These are phyloP conservation scores for Colletotrichum lupini DNA, from an alignment of 2,329 filamentous ascomycete genomes.

Conservation along the genomic window DNA sequence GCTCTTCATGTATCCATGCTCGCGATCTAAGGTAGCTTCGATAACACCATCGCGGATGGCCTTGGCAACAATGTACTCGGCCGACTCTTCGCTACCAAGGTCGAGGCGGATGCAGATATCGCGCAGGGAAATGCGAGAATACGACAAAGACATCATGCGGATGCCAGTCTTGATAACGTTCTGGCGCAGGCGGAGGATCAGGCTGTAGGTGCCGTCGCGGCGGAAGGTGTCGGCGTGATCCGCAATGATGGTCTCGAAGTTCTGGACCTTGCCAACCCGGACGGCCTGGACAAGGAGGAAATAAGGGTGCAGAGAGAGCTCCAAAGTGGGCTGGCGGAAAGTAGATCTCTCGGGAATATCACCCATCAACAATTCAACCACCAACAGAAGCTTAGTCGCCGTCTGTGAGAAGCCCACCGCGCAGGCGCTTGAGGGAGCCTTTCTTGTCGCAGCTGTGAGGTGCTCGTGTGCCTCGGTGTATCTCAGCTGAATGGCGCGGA, in stretches of 20 bases:
- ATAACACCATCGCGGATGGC: constrained; percentile 98
- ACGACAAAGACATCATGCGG: constrained; percentile 98
- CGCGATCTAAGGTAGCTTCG: constrained; percentile 92
- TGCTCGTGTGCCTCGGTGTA: constrained; percentile 98
- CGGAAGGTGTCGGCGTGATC: constrained; percentile 87
- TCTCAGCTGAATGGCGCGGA: constrained; percentile 93
- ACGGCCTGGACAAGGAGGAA: constrained; percentile 94
- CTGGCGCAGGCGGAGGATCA: constrained; percentile 93
- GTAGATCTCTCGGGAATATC: constrained; percentile 96
- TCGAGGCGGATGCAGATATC: constrained; percentile 97
- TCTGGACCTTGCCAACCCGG: constrained; percentile 93
- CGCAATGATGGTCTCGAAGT: constrained; percentile 89
- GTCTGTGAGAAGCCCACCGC: constrained; percentile 96
- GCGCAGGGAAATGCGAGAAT: constrained; percentile 94
- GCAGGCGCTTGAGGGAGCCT: constrained; percentile 89
- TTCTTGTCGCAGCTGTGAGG: constrained; percentile 90
- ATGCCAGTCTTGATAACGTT: constrained; percentile 99
- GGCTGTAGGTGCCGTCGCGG: constrained; percentile 92
- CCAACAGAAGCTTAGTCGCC: constrained; percentile 93
- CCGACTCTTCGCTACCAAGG: constrained; percentile 94
- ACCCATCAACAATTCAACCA: constrained; percentile 97
- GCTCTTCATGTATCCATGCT: constrained; percentile 98
- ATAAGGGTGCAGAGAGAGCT: constrained; percentile 90
- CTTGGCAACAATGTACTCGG: constrained; percentile 99
- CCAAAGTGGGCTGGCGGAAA: constrained; percentile 90